Conservation (phyloP, 148 eudicot species). For the Polygonum maritimum region DNA sequence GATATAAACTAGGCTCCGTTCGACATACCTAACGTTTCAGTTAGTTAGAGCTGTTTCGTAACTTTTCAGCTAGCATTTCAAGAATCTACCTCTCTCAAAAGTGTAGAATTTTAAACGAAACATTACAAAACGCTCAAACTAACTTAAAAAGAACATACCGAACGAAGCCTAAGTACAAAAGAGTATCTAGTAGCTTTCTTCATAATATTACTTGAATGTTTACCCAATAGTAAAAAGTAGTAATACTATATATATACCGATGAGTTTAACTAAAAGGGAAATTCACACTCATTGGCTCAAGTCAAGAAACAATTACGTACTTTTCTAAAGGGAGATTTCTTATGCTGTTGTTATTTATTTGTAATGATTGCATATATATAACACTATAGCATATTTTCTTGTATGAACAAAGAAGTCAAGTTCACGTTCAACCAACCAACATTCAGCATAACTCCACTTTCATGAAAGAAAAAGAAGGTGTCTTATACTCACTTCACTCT, state of each 20-base stretch:
- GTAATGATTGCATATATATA: background rate
- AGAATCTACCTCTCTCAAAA: too few species aligned
- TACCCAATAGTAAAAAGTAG: background rate
- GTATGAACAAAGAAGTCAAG: background rate
- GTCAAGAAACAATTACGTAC: background rate
- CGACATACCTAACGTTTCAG: too few species aligned
- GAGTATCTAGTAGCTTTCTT: background rate
- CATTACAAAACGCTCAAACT: too few species aligned
- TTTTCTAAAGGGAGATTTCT: background rate
- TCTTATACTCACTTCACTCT: conserved; percentile 5
- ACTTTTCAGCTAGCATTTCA: too few species aligned
- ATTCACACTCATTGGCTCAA: background rate
- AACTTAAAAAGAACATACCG: too few species aligned
- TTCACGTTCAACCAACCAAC: conserved; percentile 5
- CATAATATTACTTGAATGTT: background rate
- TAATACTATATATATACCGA: too few species aligned
- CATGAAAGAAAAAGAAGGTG: background rate
- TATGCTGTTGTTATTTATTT: background rate
- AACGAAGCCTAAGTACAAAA: background rate
- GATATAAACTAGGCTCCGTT: background rate
- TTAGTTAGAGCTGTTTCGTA: too few species aligned
- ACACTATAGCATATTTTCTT: background rate
- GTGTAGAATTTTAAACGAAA: too few species aligned
- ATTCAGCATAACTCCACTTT: background rate
- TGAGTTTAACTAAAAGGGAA: background rate